Base-by-base conservation (phyloP, 2,329 filamentous ascomycete species). In the Mycosphaerella arachidis region DNA sequence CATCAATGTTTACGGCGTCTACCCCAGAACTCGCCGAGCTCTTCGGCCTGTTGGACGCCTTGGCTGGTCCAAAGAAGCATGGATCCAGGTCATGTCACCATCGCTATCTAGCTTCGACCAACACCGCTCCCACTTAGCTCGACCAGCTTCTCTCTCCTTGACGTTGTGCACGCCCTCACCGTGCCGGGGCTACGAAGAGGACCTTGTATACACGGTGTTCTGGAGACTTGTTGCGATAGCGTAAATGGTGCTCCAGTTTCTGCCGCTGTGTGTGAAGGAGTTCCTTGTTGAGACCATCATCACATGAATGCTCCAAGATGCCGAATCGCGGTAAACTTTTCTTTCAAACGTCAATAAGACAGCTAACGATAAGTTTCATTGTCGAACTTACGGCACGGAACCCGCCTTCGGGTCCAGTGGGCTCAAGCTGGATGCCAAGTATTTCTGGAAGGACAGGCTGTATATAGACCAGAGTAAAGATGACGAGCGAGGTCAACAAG, bases 101-200 rank as follows among this genome's bases (percentile, higher is more conserved):
- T 89, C 88, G 64, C 87, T 86, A 37, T 86, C 81, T 1, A 81
- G 77, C 59, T 82, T 77, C 4, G 82, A 80, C 85, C 85, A 90
- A 75, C 89, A 88, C 72, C 62, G n/a, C 53, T 89, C 86, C 87
- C 86, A 90, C 1, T 84, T 84, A 0, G 84, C 81, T 0, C 86
- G 89, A 45, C 86, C 86, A 64, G 87, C 89, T 70, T 79, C 86
- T 31, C 77, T 76, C 72, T 89, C 84, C n/a, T 86, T 86, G 6
- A 83, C 83, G 67, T 86, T 86, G 72, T 66, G 81, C 53, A 75
- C 72, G 4, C 87, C 87, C 72, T 90, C 82, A 18, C 88, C 88
- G 68, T 91, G 88, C 46, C 88, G n/a, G 83, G 12, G 33, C 53
- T 9, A 55, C 53, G 12, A 45, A 29, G 16, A 55, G 37, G 9